Evolutionary conservation across 2,329 filamentous ascomycete genomes (phyloP).

Genomic region (Cercospora sojina): DNA sequence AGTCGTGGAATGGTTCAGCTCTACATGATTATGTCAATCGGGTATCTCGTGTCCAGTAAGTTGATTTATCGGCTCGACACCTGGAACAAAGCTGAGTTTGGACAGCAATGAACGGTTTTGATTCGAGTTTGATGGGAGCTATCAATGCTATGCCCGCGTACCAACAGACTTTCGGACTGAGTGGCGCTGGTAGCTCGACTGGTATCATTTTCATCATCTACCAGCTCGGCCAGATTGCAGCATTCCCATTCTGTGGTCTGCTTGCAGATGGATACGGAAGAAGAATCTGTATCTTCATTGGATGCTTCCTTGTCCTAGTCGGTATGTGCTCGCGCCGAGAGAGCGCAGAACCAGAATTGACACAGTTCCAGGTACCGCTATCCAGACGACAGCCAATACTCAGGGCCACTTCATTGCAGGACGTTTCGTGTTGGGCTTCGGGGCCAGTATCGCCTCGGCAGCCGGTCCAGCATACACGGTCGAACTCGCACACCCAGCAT

Average conservation of each 20-base stretch:
- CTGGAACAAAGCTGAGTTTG: not conserved
- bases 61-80: not conserved
- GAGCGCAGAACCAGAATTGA: not conserved
- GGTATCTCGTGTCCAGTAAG: constrained; percentile 26
- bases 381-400: constrained; percentile 51
- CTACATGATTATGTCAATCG: constrained; percentile 29
- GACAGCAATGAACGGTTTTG: constrained; percentile 28
- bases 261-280: constrained; percentile 49
- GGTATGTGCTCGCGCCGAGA: constrained; percentile 33
- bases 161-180: constrained; percentile 51
- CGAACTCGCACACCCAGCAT: constrained; percentile 61
- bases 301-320: constrained; percentile 53
- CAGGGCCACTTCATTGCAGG: constrained; percentile 55
- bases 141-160: constrained; percentile 57
- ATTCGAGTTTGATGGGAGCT: constrained; percentile 45
- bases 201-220: constrained; percentile 49
- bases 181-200: constrained; percentile 49
- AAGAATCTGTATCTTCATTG: constrained; percentile 57
- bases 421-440: constrained; percentile 45
- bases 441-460: constrained; percentile 55
- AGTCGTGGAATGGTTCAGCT: constrained; percentile 30
- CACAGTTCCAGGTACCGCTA: constrained; percentile 39
- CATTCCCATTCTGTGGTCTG: constrained; percentile 48
- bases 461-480: constrained; percentile 62
- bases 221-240: constrained; percentile 52